These are phyloP conservation scores for Starmerella sp. DNA, from an alignment of 805 yeast genomes.

Conservation along the genomic window DNA sequence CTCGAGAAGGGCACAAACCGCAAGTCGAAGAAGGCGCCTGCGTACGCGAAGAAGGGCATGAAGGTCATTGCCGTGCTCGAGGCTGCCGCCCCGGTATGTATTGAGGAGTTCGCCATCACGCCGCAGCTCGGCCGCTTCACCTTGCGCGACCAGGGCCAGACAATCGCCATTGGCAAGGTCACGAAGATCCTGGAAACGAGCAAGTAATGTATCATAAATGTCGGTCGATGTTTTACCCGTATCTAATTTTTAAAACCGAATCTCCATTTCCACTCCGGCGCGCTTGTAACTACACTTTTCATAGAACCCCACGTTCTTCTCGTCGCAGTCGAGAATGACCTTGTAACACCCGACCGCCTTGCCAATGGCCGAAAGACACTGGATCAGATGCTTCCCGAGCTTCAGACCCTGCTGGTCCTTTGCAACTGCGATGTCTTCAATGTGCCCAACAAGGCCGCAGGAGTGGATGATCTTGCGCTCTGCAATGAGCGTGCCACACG, in stretches of 20 bases:
- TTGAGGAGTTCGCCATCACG: conserved; percentile 82
- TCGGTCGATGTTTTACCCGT: neutral
- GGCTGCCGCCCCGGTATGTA: conserved; percentile 77
- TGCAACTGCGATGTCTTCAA: conserved; percentile 85
- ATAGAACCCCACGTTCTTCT: conserved; percentile 72
- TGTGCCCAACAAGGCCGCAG: conserved; percentile 81
- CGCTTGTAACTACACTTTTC: conserved; percentile 70
- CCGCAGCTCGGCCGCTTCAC: conserved; percentile 98
- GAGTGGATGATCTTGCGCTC: conserved; percentile 74
- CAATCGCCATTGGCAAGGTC: conserved; percentile 97
- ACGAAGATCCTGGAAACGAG: conserved; percentile 54
- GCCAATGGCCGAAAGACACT: conserved; percentile 50
- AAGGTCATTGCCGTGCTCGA: conserved; percentile 89
- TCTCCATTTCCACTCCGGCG: conserved; percentile 33
- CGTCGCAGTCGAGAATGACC: conserved; percentile 78
- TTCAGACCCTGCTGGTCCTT: conserved; percentile 68
- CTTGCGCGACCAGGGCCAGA: conserved; percentile 94
- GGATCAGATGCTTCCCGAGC: conserved; percentile 60
- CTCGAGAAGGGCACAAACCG: conserved; percentile 95
- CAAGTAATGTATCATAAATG: neutral
- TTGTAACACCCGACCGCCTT: conserved; percentile 63
- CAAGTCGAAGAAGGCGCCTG: conserved; percentile 92
- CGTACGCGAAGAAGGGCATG: conserved; percentile 98
- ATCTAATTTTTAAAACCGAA: conserved; percentile 8
- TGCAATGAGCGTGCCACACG: conserved; percentile 69